Evolutionary conservation across 2,329 filamentous ascomycete species (phyloP), one percentile per base, ranked within the genome.

Genomic region (Chaetomium strumarium): DNA sequence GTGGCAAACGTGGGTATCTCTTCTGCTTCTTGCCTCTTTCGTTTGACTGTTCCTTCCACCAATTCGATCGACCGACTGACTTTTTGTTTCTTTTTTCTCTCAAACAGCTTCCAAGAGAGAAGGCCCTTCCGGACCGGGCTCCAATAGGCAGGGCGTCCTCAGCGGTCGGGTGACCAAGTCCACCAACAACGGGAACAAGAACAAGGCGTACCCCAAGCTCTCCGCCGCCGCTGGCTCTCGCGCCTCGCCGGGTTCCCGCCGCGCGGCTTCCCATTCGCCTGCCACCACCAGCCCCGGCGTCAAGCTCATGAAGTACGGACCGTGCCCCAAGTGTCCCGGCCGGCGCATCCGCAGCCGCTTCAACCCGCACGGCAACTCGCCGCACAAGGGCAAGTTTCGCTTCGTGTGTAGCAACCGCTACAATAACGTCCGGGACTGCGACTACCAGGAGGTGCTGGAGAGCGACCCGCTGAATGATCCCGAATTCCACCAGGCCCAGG

Each of bases 241-340:
- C 4, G 24, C 4, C 24, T 24, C 24, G 7, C 24, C 24, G 4
- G 24, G 24, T 24, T 24, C 24, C 4, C 24, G 24, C 34, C n/a
- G 34, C 34, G 14, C 34, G 2, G 34, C 14, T 37, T n/a, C 40
- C 16, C 24, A 4, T 43, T 12, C 24, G 13, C 40, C 34, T 4
- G 24, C 24, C 24, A 24, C 7, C 24, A 24, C 24, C 16, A 3
- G 34, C 34, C 3, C 6, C 5, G 31, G 24, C 36, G 29, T 4
- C 29, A 17, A 11, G 20, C 30, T 24, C 34, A 37, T 36, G 36
- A 55, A 52, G 33, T 60, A 60, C 40, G 58, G 58, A 5, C 48
- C 24, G 6, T 60, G 58, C 47, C 56, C 58, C 2, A 14, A 14
- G 20, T 58, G 55, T 50, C 19, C 41, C 9, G 58, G 58, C 24